A percentile compares a stretch with the other conserved stretches of the same genome.
Evolutionary conservation across 768 basidiomycete genomes (phyloP).

Genomic region (Phaffia tasmanica): DNA sequence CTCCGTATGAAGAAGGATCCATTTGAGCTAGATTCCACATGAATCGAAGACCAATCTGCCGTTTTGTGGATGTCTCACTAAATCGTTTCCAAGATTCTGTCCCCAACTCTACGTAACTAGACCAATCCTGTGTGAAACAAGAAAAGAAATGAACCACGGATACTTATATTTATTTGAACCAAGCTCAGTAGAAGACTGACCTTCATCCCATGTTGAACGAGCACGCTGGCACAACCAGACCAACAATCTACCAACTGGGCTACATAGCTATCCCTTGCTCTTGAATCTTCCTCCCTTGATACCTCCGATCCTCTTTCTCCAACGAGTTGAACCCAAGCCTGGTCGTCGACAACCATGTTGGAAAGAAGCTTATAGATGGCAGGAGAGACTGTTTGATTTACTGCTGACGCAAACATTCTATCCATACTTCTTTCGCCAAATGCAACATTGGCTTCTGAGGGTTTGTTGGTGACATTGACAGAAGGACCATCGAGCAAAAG

Average conservation of each 20-base stretch:
- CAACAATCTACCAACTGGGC: constrained; percentile 59
- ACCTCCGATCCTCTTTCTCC: constrained; percentile 57
- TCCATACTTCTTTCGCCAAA: constrained; percentile 2
- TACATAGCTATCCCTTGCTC: constrained; percentile 38
- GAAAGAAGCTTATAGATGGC: constrained; percentile 50
- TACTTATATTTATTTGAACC: neutral
- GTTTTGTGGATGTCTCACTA: constrained; percentile 45
- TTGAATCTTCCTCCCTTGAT: constrained; percentile 43
- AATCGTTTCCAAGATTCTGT: constrained; percentile 51
- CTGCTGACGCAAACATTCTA: constrained; percentile 6
- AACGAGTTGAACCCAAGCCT: constrained; percentile 47
- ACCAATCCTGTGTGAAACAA: constrained; percentile 49
- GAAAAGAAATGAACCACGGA: constrained; percentile 1
- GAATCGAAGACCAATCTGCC: constrained; percentile 54
- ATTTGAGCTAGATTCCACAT: constrained; percentile 38
- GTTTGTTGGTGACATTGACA: neutral
- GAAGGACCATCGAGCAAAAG: constrained; percentile 50
- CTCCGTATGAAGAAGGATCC: constrained; percentile 21
- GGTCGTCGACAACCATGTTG: constrained; percentile 40
- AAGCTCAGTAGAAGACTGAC: constrained; percentile 34
- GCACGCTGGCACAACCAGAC: constrained; percentile 56
- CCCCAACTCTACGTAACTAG: constrained; percentile 47
- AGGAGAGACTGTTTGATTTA: constrained; percentile 40
- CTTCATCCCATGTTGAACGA: constrained; percentile 47
- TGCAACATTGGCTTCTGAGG: neutral